These are phyloP conservation scores for Leucosporidium yakuticum DNA, from an alignment of 768 basidiomycete species.

Conservation along the genomic window DNA sequence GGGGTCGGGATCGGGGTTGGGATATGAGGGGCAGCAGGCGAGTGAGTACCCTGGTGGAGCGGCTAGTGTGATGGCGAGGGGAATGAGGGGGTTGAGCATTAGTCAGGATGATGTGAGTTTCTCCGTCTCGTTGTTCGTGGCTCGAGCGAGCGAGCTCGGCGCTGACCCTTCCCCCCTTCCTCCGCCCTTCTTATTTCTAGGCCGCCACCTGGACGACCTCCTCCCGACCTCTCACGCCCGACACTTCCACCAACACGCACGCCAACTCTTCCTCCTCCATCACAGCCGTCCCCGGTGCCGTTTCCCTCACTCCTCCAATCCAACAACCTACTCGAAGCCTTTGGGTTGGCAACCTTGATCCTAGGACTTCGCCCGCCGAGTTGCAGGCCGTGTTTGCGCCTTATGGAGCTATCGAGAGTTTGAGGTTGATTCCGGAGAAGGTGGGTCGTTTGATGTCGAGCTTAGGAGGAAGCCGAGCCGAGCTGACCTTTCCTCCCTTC, in stretches of 20 bases:
- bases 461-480: background rate
- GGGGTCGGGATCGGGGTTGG: background rate
- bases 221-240: conserved; percentile 34
- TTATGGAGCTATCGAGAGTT: conserved; percentile 93
- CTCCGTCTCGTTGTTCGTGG: background rate
- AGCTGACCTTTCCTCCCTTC: background rate
- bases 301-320: conserved; percentile 59
- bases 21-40: background rate
- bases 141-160: background rate
- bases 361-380: conserved; percentile 86
- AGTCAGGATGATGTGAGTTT: conserved; percentile 11
- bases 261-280: background rate
- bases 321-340: conserved; percentile 92
- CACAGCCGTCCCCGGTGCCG: conserved; percentile 55
- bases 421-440: conserved; percentile 94
- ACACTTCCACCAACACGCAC: background rate
- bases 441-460: conserved; percentile 46
- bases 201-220: conserved; percentile 17
- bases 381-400: conserved; percentile 91
- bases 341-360: conserved; percentile 98
- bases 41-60: conserved; percentile 7
- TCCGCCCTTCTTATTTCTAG: conserved; percentile 11
- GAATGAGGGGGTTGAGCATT: conserved; percentile 15
- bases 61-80: conserved; percentile 27
- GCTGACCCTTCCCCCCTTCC: conserved; percentile 4